Percentiles rank a stretch among this genome's conserved stretches.
Evolutionary conservation across 345 rosid species (phyloP).

Genomic region (Odontarrhena argentea): DNA sequence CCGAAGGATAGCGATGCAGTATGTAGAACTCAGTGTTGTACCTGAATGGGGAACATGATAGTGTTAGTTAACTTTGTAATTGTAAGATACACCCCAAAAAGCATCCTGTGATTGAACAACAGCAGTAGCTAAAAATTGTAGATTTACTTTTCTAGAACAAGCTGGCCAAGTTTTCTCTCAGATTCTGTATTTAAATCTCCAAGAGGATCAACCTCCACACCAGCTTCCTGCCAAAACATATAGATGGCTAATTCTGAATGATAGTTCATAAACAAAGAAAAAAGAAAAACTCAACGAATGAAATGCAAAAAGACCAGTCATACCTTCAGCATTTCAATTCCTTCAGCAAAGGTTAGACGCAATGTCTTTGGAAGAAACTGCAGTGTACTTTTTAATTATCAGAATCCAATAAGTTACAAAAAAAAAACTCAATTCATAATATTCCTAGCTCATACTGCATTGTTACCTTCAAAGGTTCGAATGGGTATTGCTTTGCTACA

Average conservation of each 20-base stretch:
- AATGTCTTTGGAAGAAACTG: slow-evolving; percentile 76
- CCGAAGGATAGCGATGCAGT: slow-evolving; percentile 74
- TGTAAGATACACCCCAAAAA: neutral
- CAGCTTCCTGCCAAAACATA: slow-evolving; percentile 67
- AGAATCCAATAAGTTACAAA: slow-evolving; percentile 18
- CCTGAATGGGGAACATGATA: slow-evolving; percentile 37
- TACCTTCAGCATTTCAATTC: slow-evolving; percentile 91
- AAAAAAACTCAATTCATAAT: slow-evolving; percentile 6
- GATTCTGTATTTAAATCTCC: slow-evolving; percentile 87
- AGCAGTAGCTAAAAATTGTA: neutral
- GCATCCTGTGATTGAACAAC: neutral
- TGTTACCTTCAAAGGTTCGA: slow-evolving; percentile 79
- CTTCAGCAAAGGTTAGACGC: slow-evolving; percentile 79
- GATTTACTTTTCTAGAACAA: slow-evolving; percentile 79
- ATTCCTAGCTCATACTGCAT: neutral
- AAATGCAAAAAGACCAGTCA: slow-evolving; percentile 11
- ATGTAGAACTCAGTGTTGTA: slow-evolving; percentile 90
- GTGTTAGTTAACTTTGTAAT: neutral
- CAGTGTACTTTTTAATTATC: slow-evolving; percentile 33
- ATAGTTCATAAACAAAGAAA: neutral
- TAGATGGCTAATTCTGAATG: neutral
- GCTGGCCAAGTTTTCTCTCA: slow-evolving; percentile 89
- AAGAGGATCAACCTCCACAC: slow-evolving; percentile 81
- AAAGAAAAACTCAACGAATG: neutral
- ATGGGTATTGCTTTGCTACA: slow-evolving; percentile 71